Conservation (phyloP, 345 rosid genomes). For the Mangifera indica region DNA sequence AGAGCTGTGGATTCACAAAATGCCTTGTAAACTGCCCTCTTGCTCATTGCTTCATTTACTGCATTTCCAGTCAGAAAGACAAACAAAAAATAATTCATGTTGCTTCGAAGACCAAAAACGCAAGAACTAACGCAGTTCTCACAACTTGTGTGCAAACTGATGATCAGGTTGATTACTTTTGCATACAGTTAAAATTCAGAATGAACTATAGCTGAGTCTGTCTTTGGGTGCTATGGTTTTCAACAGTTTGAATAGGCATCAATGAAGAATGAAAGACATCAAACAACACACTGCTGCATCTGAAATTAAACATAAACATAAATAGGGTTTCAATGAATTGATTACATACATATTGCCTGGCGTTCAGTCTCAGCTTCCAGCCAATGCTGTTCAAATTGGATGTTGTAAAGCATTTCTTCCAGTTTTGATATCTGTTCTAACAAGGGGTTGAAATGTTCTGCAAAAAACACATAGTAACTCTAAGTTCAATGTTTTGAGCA, state of each 20-base stretch:
- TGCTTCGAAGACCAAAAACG: background rate
- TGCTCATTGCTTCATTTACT: slow-evolving; percentile 67
- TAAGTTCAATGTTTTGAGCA: background rate
- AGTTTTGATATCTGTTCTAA: slow-evolving; percentile 59
- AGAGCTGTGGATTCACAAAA: slow-evolving; percentile 62
- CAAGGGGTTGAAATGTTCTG: slow-evolving; percentile 73
- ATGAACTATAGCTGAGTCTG: too few species aligned
- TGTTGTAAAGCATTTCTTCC: slow-evolving; percentile 68
- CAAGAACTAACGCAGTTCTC: background rate
- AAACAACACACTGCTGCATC: background rate
- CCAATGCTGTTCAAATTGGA: slow-evolving; percentile 81
- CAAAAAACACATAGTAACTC: slow-evolving; percentile 10
- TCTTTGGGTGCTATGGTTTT: too few species aligned
- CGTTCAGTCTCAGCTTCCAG: slow-evolving; percentile 80
- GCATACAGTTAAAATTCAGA: too few species aligned
- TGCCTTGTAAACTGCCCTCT: slow-evolving; percentile 66
- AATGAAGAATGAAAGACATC: background rate
- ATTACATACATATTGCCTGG: slow-evolving; percentile 54
- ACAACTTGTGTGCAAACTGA: background rate
- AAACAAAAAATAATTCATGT: background rate
- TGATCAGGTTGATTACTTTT: too few species aligned
- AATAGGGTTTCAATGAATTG: background rate
- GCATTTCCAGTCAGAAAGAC: slow-evolving; percentile 26
- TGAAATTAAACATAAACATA: background rate
- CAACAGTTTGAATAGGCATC: background rate